Evolutionary conservation across 1,284 basidiomycete species (phyloP), one percentile per base, ranked within the genome.

Genomic region (Sparassis latifolia): DNA sequence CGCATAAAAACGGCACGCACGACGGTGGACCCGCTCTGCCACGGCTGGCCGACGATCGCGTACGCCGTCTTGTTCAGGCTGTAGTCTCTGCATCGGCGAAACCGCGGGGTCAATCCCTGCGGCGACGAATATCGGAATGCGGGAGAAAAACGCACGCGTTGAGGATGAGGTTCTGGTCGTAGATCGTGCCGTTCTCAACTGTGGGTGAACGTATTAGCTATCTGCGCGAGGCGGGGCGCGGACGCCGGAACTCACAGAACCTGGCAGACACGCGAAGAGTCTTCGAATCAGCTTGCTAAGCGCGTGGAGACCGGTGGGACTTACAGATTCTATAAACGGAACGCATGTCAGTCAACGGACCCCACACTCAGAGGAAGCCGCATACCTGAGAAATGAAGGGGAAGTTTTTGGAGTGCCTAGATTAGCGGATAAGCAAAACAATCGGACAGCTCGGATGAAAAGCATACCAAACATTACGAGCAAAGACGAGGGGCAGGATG

Each of bases 121-220:
- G 20, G 28, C 28, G 40, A 9, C 9, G 9, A 28, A 42, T 12
- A 42, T 6, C 10, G 40, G 40, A 7, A 38, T 38, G 35, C 7
- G 35, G n/a, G 35, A 38, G 35, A 9, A 38, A 38, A 7, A 47
- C 51, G 2, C 29, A 52, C 46, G 51, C 1, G 33, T 38, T 48
- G 31, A 52, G 51, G 31, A 52, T 52, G 37, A 52, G 48, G 6
- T 57, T 61, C 55, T 73, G 71, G 53, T 70, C 60, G 59, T 70
- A 74, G 39, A 60, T 42, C 10, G 64, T 63, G n/a, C 72, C 72
- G 56, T 71, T 65, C 47, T 64, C 59, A 55, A 47, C 29, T 32
- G 40, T 28, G 40, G 20, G 9, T 27, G 40, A 28, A 9, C 5
- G 40, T 20, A 20, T 20, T 20, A 20, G 20, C 20, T 20, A 20